Evolutionary conservation across 306 rosid species (phyloP), one percentile per base, ranked within the genome.

Genomic region (Quillaja saponaria): DNA sequence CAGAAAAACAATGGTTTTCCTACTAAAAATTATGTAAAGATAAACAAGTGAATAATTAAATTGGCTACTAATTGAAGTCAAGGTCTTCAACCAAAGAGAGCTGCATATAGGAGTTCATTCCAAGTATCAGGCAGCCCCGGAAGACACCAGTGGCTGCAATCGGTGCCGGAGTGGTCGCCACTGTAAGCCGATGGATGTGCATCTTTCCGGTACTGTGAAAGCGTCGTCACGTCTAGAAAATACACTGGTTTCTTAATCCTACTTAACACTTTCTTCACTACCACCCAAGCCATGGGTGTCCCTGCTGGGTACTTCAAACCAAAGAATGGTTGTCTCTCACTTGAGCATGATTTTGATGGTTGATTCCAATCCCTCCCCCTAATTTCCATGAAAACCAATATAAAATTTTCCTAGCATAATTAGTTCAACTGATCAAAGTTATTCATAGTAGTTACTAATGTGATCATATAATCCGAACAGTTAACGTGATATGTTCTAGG

Each of bases 71-170:
- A 25, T 25, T 25, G 4, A 15, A 38, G 15, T n/a, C 3, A 4
- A 0, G 38, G 8, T 49, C 49, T 13, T 83, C 71, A 89, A 63
- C 54, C 25, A 64, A 84, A 73, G 34, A 91, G 88, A 67, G 81
- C 66, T 2, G 95, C 92, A 75, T 59, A 76, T 0, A 92, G 76
- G 46, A 92, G 90, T 62, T 84, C 50, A 58, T 92, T 92, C 98
- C 98, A 92, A 20, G 98, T 92, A 72, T 92, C 98, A 10, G 98
- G 95, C 31, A 92, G 72, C 0, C 98, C 98, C 0, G 98, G 98
- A 47, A 92, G 95, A 47, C 98, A 92, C 98, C 98, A 92, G 3
- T 92, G 98, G 78, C 98, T 92, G 62, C 98, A 92, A 61, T 92
- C 98, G 7, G 49, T 63, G 31, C 81, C 73, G 50, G 74, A 3